Percentiles rank a stretch among this genome's conserved stretches.
Conservation (phyloP, 352 stramenopile species). For the Pythium phragmitis region DNA sequence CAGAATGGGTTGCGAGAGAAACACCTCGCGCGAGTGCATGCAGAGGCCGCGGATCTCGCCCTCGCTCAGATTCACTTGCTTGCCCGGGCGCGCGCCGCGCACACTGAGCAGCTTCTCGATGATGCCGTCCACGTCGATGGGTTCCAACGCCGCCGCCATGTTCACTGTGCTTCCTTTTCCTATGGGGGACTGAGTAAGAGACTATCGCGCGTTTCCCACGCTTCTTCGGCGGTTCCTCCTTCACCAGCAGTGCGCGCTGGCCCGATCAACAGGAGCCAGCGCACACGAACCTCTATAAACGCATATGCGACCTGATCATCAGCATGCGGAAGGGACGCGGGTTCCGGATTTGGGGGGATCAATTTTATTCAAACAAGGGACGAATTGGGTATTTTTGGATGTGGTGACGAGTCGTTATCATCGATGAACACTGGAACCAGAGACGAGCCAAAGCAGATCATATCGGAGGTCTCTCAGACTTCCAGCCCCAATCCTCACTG, state of each 20-base stretch:
- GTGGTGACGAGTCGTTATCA: conserved; percentile 9
- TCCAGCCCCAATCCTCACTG: not conserved
- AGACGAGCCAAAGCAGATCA: not conserved
- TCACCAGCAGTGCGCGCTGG: conserved; percentile 47
- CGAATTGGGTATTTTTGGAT: not conserved
- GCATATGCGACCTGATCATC: conserved; percentile 10
- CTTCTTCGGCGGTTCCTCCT: not conserved
- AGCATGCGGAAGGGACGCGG: not conserved
- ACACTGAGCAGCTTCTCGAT: conserved; percentile 92
- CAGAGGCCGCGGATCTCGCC: conserved; percentile 93
- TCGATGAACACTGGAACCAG: not conserved
- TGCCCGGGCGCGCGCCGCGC: conserved; percentile 79
- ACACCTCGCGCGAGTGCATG: conserved; percentile 71
- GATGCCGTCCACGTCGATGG: conserved; percentile 85
- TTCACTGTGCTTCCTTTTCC: conserved; percentile 37
- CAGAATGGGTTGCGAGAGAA: too few species aligned
- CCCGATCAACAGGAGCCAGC: conserved; percentile 18
- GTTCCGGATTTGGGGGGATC: not conserved
- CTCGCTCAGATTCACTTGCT: conserved; percentile 90
- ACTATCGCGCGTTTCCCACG: conserved; percentile 81
- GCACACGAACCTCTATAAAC: not conserved
- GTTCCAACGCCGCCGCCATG: conserved; percentile 36
- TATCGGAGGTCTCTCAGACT: not conserved
- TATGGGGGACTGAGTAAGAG: conserved; percentile 83
- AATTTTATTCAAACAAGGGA: conserved; percentile 13